A percentile compares a stretch with the other conserved stretches of the same genome.
Conservation (phyloP, 116 monocot genomes). For the Trichopus zeylanicus region DNA sequence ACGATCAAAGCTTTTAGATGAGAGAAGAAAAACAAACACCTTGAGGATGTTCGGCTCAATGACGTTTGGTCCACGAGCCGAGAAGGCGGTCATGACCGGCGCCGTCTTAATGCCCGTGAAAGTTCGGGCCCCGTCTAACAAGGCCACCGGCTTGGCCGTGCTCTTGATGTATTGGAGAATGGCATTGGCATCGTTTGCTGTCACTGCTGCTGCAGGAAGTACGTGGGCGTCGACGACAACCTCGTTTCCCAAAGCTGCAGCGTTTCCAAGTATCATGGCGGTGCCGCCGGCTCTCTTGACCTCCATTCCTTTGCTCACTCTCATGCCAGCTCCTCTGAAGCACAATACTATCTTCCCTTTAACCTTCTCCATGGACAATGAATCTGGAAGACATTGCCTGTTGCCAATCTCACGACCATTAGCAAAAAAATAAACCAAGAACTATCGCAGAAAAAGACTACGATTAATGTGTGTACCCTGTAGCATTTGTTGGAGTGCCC, state of each 20-base stretch:
- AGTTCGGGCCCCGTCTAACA: slow-evolving; percentile 36
- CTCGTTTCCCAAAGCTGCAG: slow-evolving; percentile 44
- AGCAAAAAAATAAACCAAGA: no score
- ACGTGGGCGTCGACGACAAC: slow-evolving; percentile 65
- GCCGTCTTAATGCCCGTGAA: slow-evolving; percentile 30
- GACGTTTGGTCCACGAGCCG: slow-evolving; percentile 67
- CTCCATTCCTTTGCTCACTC: slow-evolving; percentile 67
- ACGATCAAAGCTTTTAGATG: neutral
- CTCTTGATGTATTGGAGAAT: slow-evolving; percentile 53
- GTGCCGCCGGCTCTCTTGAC: slow-evolving; percentile 76
- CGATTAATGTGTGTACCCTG: slow-evolving; percentile 36
- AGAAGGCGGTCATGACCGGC: slow-evolving; percentile 73
- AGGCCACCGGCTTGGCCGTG: slow-evolving; percentile 22
- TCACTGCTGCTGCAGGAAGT: slow-evolving; percentile 54
- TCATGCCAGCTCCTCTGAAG: slow-evolving; percentile 50
- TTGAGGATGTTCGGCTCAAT: slow-evolving; percentile 74
- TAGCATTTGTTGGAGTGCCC: slow-evolving; percentile 32
- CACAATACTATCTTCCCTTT: slow-evolving; percentile 80
- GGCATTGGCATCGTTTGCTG: slow-evolving; percentile 14
- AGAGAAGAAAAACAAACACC: slow-evolving; percentile 17
- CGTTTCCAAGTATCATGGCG: slow-evolving; percentile 71
- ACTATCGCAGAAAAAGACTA: no score
- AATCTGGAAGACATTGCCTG: slow-evolving; percentile 76
- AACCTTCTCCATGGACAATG: slow-evolving; percentile 37
- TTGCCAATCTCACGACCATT: neutral